Percentiles rank a stretch among this genome's conserved stretches.
Conservation (phyloP, 2,329 filamentous ascomycete genomes). For the Diaporthe ilicicola region DNA sequence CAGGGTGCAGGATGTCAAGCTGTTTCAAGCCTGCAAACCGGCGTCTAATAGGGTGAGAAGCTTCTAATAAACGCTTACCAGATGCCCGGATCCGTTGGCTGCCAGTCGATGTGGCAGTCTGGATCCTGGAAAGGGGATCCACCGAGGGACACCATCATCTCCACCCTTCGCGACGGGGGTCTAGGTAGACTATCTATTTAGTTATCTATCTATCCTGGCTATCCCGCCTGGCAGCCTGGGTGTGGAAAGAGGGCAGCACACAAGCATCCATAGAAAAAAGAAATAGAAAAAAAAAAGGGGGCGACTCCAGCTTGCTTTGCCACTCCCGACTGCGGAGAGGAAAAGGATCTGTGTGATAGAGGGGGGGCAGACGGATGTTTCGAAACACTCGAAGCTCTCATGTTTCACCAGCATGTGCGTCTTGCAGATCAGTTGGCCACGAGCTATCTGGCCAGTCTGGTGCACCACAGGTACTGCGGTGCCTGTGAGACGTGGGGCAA, state of each 20-base stretch:
- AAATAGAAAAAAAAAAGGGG: no score
- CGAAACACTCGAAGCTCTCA: conserved; percentile 20
- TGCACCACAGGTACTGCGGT: background rate
- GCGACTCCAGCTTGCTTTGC: background rate
- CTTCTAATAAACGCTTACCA: background rate
- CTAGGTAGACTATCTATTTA: no score
- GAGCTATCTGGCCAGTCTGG: background rate
- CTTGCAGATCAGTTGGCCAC: conserved; percentile 4
- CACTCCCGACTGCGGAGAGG: background rate
- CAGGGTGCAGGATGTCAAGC: background rate
- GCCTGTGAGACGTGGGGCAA: background rate
- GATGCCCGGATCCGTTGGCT: conserved; percentile 16
- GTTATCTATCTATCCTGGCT: background rate
- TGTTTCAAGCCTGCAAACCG: background rate
- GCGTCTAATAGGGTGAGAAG: background rate
- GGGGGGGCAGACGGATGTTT: background rate
- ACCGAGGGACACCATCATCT: background rate
- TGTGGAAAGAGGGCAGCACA: no score
- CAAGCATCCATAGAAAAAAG: no score
- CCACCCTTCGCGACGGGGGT: background rate
- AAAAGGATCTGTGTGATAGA: background rate
- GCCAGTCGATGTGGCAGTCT: background rate
- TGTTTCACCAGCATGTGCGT: conserved; percentile 18
- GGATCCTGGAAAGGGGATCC: background rate
- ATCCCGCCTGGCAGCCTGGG: background rate